These are phyloP conservation scores for Agrocybe chaxingu DNA, from an alignment of 768 basidiomycete genomes.

Conservation along the genomic window DNA sequence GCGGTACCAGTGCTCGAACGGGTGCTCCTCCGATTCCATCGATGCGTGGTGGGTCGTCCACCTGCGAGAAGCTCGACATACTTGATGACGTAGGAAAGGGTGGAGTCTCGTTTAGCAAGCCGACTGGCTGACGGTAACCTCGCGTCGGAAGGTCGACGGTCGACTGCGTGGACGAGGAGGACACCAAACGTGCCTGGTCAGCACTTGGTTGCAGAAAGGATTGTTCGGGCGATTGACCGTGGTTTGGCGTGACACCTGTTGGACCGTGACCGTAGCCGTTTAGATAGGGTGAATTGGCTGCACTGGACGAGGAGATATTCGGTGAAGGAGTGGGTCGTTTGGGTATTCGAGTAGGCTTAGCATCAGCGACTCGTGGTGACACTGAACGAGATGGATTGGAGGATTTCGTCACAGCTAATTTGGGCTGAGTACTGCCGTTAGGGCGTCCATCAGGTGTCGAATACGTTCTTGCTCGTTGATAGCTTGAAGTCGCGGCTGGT, in stretches of 20 bases:
- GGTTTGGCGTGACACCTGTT: constrained; percentile 16
- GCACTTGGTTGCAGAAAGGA: constrained; percentile 12
- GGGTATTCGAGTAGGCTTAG: constrained; percentile 51
- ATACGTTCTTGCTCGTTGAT: constrained; percentile 59
- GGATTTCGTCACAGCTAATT: constrained; percentile 23
- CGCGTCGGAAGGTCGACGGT: constrained; percentile 18
- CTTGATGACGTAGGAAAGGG: constrained; percentile 51
- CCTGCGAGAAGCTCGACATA: constrained; percentile 34
- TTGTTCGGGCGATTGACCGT: constrained; percentile 14
- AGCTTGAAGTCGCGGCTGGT: constrained; percentile 24
- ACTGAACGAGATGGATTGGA: constrained; percentile 37
- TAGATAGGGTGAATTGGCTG: constrained; percentile 27
- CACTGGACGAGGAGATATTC: constrained; percentile 10
- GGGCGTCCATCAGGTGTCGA: constrained; percentile 46
- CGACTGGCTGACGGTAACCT: constrained; percentile 20
- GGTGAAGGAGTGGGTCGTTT: constrained; percentile 30
- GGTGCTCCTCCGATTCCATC: constrained; percentile 75
- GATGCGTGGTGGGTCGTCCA: constrained; percentile 48
- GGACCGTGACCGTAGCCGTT: constrained; percentile 17
- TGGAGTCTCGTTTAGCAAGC: constrained; percentile 60
- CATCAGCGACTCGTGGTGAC: constrained; percentile 42
- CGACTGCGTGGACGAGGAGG: constrained; percentile 21
- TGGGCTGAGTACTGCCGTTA: constrained; percentile 26
- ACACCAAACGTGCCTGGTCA: constrained; percentile 6
- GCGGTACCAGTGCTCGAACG: constrained; percentile 89